Evolutionary conservation across 2,329 filamentous ascomycete genomes (phyloP).

Genomic region (Fusarium sp.): DNA sequence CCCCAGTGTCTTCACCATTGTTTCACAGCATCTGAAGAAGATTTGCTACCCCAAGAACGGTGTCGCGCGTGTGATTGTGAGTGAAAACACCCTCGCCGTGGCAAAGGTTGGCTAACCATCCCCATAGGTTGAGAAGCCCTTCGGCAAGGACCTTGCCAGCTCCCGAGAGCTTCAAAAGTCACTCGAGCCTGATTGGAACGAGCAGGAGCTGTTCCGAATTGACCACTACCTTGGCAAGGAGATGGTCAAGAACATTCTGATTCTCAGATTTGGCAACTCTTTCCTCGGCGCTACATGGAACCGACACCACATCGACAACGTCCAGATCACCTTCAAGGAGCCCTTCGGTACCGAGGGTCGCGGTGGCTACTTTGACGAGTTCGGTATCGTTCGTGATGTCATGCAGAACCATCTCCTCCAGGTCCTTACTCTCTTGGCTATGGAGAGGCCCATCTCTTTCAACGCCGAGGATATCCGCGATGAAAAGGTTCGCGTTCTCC

Average conservation of each 20-base stretch:
- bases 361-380: conserved; percentile 99
- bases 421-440: conserved; percentile 92
- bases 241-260: conserved; percentile 99
- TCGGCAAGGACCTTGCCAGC: conserved; percentile 94
- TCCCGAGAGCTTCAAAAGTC: conserved; percentile 95
- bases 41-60: conserved; percentile 94
- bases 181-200: conserved; percentile 96
- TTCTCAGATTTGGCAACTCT: conserved; percentile 96
- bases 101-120: conserved; percentile 29
- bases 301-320: conserved; percentile 98
- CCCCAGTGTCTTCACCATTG: conserved; percentile 96
- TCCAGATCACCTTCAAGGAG: conserved; percentile 99
- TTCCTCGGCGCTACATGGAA: conserved; percentile 99
- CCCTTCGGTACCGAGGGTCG: conserved; percentile 98
- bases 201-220: conserved; percentile 98
- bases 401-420: conserved; percentile 99
- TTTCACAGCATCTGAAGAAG: conserved; percentile 95
- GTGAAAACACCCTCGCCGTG: conserved; percentile 2
- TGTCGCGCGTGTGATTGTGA: conserved; percentile 90
- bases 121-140: conserved; percentile 93
- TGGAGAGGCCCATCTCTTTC: conserved; percentile 99
- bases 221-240: conserved; percentile 99
- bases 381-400: conserved; percentile 98
- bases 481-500: conserved; percentile 96
- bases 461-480: conserved; percentile 98